Conservation (phyloP, 2,329 filamentous ascomycete species). For the Diplodia intermedia region DNA sequence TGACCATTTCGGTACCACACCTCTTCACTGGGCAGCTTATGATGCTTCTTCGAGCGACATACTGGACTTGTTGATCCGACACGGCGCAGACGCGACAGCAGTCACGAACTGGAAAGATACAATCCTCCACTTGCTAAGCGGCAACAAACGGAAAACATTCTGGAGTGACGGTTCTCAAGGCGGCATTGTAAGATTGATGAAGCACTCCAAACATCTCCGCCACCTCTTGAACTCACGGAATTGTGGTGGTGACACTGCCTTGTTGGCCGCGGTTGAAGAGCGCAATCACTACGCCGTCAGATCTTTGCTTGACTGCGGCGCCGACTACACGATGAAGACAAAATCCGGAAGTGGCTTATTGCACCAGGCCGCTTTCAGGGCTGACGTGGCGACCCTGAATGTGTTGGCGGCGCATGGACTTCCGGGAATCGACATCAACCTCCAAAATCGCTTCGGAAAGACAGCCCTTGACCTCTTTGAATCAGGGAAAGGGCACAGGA, state of each 20-base stretch:
- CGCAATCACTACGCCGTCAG: not conserved
- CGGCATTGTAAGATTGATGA: not conserved
- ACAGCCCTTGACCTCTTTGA: not conserved
- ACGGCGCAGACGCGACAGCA: not conserved
- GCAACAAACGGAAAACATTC: not conserved
- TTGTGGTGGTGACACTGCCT: not conserved
- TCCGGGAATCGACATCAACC: constrained; percentile 8
- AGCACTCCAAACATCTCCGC: not conserved
- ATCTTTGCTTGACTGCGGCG: not conserved
- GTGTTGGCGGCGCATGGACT: constrained; percentile 10
- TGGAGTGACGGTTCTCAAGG: not conserved
- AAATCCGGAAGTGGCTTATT: not conserved
- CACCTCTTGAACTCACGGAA: not conserved
- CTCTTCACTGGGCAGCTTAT: not conserved
- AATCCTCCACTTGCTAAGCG: not conserved
- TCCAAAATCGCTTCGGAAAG: not conserved
- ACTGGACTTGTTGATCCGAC: not conserved
- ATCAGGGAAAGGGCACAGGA: not conserved
- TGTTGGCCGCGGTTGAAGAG: not conserved
- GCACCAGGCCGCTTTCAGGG: not conserved
- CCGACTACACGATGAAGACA: constrained; percentile 1
- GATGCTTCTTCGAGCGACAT: not conserved
- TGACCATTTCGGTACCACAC: not conserved
- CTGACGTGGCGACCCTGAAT: not conserved
- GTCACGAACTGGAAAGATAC: not conserved